Conservation (phyloP, 306 rosid species). For the Prunus davidiana region DNA sequence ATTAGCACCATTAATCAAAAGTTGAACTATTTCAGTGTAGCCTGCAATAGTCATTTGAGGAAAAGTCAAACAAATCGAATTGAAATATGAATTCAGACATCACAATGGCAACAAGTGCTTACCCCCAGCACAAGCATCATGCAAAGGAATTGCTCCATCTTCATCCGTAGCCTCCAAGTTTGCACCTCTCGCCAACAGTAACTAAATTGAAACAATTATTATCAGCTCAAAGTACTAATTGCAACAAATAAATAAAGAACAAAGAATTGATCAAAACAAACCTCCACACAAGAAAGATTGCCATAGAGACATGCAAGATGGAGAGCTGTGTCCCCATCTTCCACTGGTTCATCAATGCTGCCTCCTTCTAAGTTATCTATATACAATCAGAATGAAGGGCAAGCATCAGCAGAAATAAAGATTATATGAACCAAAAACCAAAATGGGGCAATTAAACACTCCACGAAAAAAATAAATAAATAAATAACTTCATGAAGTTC, state of each 20-base stretch:
- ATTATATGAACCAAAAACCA: background rate
- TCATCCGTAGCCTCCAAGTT: constrained; percentile 69
- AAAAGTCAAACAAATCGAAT: background rate
- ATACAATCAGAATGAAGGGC: constrained; percentile 11
- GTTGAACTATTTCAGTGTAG: constrained; percentile 62
- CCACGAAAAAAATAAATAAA: background rate
- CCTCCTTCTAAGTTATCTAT: constrained; percentile 82
- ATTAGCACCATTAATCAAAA: constrained; percentile 54
- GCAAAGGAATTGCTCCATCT: constrained; percentile 88
- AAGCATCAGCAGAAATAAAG: constrained; percentile 19
- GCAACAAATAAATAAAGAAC: background rate
- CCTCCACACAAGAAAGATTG: constrained; percentile 69
- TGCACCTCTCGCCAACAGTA: constrained; percentile 86
- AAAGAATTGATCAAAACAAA: constrained; percentile 10
- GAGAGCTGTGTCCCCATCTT: constrained; percentile 92
- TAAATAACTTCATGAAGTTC: too few species aligned
- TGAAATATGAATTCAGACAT: background rate
- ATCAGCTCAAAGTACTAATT: background rate
- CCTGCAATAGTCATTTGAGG: constrained; percentile 41
- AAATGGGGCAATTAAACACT: constrained; percentile 2
- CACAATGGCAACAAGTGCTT: background rate
- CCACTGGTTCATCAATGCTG: constrained; percentile 78
- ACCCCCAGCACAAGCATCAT: constrained; percentile 99
- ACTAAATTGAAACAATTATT: constrained; percentile 41
- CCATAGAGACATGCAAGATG: constrained; percentile 93